Conservation (phyloP, 164 flowering plant genomes). For the Piper betle region DNA sequence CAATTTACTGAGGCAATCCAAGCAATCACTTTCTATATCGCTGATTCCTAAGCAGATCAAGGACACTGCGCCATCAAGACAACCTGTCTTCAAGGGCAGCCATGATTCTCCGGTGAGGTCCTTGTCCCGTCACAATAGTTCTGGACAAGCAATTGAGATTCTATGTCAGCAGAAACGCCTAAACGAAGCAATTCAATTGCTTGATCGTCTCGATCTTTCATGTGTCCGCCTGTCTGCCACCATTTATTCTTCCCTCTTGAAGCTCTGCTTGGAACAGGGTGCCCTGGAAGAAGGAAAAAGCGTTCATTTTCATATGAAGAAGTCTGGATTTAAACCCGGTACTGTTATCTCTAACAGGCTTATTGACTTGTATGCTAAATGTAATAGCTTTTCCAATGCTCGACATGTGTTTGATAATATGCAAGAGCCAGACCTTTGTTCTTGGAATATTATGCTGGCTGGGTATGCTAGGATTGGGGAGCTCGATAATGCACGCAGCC, state of each 20-base stretch:
- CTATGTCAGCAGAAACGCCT: conserved; percentile 15
- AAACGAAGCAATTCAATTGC: conserved; percentile 14
- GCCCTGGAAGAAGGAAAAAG: conserved; percentile 17
- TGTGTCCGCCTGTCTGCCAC: conserved; percentile 9
- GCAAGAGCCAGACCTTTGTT: conserved; percentile 20
- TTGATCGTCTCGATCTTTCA: conserved; percentile 13
- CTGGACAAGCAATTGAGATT: conserved; percentile 14
- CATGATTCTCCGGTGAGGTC: background rate
- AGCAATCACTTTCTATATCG: background rate
- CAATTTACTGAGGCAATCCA: background rate
- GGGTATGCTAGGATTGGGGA: conserved; percentile 16
- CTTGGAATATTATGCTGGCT: conserved; percentile 21
- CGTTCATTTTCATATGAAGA: conserved; percentile 13
- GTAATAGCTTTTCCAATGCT: conserved; percentile 8
- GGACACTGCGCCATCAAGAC: background rate
- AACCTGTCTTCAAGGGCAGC: conserved; percentile 2
- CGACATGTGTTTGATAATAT: conserved; percentile 16
- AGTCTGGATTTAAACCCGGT: conserved; percentile 13
- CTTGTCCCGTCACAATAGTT: conserved; percentile 13
- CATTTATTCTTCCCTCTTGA: conserved; percentile 15
- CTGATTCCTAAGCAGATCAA: background rate
- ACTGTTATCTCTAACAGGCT: conserved; percentile 14
- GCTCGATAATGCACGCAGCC: conserved; percentile 13
- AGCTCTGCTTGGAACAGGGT: conserved; percentile 11
- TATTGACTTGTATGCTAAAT: conserved; percentile 7